Conservation (phyloP, 495 filamentous ascomycete genomes). For the Hypoxylon subgilvum region DNA sequence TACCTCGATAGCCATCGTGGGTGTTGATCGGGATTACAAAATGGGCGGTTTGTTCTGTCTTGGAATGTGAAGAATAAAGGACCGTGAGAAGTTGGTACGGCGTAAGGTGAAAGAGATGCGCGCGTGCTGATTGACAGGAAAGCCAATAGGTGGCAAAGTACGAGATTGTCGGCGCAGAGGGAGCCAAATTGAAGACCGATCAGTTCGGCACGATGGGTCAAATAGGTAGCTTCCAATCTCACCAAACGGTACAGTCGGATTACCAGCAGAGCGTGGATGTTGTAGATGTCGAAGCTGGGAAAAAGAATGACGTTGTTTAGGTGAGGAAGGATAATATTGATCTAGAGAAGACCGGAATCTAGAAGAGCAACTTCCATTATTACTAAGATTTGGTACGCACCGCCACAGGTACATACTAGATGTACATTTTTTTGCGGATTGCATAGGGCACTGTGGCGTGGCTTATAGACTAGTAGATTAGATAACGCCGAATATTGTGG, state of each 20-base stretch:
- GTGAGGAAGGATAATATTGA: slow-evolving; percentile 8
- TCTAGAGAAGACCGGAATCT: slow-evolving; percentile 31
- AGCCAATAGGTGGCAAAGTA: slow-evolving; percentile 29
- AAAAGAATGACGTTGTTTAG: slow-evolving; percentile 38
- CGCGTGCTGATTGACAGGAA: slow-evolving; percentile 16
- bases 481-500: not conserved
- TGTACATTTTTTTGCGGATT: too few relatives aligned
- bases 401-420: too few relatives aligned
- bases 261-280: slow-evolving; percentile 1
- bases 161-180: slow-evolving; percentile 4
- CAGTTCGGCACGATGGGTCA: not conserved
- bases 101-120: slow-evolving; percentile 6
- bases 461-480: too few relatives aligned
- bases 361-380: slow-evolving; percentile 21
- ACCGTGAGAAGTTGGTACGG: not conserved
- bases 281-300: slow-evolving; percentile 13
- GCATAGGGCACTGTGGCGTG: too few relatives aligned
- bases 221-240: not conserved
- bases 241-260: not conserved
- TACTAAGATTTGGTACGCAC: slow-evolving; percentile 17
- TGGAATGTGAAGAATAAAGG: slow-evolving; percentile 8
- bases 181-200: not conserved
- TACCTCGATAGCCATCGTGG: slow-evolving; percentile 74
- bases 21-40: not conserved
- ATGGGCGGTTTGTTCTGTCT: not conserved